Percentiles rank a stretch among this genome's conserved stretches.
phyloP scores from a whole-genome alignment of 2,329 filamentous ascomycete species.

The Aspergillus candidus region DNA sequence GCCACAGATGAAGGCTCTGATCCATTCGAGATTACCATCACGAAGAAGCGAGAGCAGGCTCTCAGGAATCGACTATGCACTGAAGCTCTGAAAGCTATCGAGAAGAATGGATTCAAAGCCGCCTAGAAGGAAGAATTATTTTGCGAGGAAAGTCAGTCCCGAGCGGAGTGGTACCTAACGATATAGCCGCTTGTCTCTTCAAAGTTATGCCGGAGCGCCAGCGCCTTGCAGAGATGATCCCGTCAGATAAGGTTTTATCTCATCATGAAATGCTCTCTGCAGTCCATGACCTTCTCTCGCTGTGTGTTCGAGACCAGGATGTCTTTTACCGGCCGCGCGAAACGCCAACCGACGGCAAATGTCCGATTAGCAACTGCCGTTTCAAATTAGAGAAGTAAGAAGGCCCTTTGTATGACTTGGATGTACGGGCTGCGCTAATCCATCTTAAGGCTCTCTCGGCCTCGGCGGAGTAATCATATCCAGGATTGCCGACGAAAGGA shows the following conservation, averaged over 20 bases:
- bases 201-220: too few relatives aligned
- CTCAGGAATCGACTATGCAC: too few relatives aligned
- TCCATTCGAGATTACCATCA: not conserved
- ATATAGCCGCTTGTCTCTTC: too few relatives aligned
- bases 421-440: not conserved
- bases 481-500: not conserved
- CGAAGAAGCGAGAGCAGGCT: not conserved
- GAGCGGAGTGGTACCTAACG: too few relatives aligned
- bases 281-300: not conserved
- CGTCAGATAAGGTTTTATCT: not conserved
- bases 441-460: not conserved
- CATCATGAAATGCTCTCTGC: not conserved
- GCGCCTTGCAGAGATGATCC: too few relatives aligned
- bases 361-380: not conserved
- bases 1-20: not conserved
- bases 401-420: not conserved
- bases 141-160: too few relatives aligned
- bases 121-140: too few relatives aligned
- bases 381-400: not conserved
- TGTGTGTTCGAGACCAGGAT: not conserved
- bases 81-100: too few relatives aligned
- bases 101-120: too few relatives aligned
- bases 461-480: not conserved
- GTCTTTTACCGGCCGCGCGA: not conserved
- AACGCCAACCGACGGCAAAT: not conserved